Conservation (phyloP, 139 green algal species). For the Ettlia oleoabundans region DNA sequence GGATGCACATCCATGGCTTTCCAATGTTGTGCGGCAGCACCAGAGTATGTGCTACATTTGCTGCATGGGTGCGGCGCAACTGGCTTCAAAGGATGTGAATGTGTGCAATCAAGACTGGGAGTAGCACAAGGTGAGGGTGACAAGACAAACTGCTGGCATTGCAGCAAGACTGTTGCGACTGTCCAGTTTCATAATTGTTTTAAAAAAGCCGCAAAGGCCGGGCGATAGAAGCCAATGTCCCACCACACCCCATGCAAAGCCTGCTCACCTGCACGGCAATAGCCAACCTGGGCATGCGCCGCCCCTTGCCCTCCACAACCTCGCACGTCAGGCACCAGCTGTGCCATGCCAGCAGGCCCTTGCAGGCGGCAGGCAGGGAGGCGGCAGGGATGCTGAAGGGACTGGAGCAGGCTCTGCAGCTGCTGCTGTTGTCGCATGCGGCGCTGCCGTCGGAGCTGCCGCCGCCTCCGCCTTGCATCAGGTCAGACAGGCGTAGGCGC, state of each 20-base stretch:
- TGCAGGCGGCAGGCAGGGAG: not conserved
- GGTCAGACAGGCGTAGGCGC: not conserved
- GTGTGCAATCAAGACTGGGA: too few relatives aligned
- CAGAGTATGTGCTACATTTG: too few relatives aligned
- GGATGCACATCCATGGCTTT: too few relatives aligned
- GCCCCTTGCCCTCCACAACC: not conserved
- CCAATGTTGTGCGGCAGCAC: too few relatives aligned
- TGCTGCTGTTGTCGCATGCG: not conserved
- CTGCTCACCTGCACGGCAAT: not conserved
- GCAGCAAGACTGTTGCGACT: too few relatives aligned
- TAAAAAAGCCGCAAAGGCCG: too few relatives aligned
- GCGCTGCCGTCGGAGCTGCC: not conserved
- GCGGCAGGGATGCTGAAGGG: not conserved
- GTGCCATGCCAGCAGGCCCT: not conserved
- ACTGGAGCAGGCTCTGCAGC: not conserved
- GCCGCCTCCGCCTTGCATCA: not conserved
- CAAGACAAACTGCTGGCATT: too few relatives aligned
- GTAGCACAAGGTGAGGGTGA: too few relatives aligned
- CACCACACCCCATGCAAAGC: not conserved
- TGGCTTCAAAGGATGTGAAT: too few relatives aligned
- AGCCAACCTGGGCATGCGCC: not conserved
- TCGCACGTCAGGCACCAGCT: conserved; percentile 5
- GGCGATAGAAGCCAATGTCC: too few relatives aligned
- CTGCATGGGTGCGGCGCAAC: too few relatives aligned
- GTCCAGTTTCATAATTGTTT: too few relatives aligned